Base-by-base conservation (phyloP, 2,329 filamentous ascomycete genomes). In the Aspergillus floridensis region DNA sequence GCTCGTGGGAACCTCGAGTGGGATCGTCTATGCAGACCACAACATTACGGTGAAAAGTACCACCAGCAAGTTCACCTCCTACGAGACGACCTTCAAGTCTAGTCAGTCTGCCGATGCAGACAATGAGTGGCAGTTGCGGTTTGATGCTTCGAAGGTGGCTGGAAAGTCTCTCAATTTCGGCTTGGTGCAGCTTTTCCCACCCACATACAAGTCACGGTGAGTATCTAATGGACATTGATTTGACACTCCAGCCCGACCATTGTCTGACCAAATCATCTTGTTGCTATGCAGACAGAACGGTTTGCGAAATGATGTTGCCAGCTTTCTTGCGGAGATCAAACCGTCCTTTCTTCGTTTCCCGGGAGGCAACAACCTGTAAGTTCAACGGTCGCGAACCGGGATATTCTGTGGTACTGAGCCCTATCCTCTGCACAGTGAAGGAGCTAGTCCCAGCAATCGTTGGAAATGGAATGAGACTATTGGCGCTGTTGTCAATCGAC, bases 331-430 rank as follows among this genome's bases (percentile, higher is more conserved):
- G 4, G 79, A 73, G 11, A 67, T 87, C 2, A 81, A 85, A 55
- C 81, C 82, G 0, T 82, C 79, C 48, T 82, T 88, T 64, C 78
- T 89, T 52, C 81, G 87, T 46, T 82, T 88, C 60, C 87, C 87
- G 0, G 87, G 87, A 7, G 86, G 85, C 24, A 87, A 87, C 70
- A 87, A 86, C 76, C 73, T 87, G 70, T 73, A 68, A 59, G 73
- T 67, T 2, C 26, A 29, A 16, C 35, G 4, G 32, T 5, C 4
- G n/a, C 46, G 47, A 21, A 31, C 29, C 14, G 8, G 56, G 8
- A 19, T 19, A 65, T 5, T 21, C 7, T 14, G 61, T 53, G 53
- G 26, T 12, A 22, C 47, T 57, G 14, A 58, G 54, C 0, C 32
- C 32, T 35, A 35, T 12, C 5, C 32, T 31, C 52, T 12, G 8